A percentile compares a stretch with the other conserved stretches of the same genome.
These are phyloP conservation scores for Nakataea oryzae DNA, from an alignment of 2,329 filamentous ascomycete genomes.

Conservation along the genomic window DNA sequence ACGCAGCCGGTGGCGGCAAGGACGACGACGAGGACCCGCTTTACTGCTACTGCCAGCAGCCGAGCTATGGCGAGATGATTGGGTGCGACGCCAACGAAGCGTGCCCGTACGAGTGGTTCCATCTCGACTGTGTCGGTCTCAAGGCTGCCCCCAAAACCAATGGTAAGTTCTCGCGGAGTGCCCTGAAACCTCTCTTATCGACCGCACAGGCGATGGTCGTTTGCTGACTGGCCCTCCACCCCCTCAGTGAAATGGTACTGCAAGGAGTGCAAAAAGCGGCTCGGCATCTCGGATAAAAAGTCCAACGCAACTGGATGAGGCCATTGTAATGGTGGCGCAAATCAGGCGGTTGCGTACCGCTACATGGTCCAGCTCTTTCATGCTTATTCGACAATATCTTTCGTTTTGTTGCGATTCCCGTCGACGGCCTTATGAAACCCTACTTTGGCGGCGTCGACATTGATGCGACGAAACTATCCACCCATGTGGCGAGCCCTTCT, in stretches of 20 bases:
- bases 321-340: too few relatives aligned
- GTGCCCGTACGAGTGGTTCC: constrained; percentile 73
- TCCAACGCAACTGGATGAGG: constrained; percentile 21
- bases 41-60: constrained; percentile 72
- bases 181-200: neutral
- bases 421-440: too few relatives aligned
- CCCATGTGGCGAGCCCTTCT: too few relatives aligned
- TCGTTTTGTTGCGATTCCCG: too few relatives aligned
- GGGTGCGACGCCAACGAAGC: constrained; percentile 60
- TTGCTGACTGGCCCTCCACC: constrained; percentile 5
- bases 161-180: constrained; percentile 38
- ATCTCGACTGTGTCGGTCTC: constrained; percentile 70
- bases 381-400: too few relatives aligned
- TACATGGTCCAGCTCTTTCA: too few relatives aligned
- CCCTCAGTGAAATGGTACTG: constrained; percentile 68
- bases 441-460: too few relatives aligned
- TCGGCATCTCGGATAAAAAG: constrained; percentile 46
- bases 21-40: constrained; percentile 55
- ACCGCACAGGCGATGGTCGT: neutral
- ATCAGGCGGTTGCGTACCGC: too few relatives aligned
- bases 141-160: constrained; percentile 69
- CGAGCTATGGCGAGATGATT: constrained; percentile 79
- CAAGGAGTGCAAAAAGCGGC: constrained; percentile 62
- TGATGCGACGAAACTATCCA: neutral
- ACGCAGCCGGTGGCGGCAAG: neutral